A percentile compares a stretch with the other conserved stretches of the same genome.
phyloP scores from a whole-genome alignment of 1,139 yeast genomes.

The Yamadazyma taylorii region DNA sequence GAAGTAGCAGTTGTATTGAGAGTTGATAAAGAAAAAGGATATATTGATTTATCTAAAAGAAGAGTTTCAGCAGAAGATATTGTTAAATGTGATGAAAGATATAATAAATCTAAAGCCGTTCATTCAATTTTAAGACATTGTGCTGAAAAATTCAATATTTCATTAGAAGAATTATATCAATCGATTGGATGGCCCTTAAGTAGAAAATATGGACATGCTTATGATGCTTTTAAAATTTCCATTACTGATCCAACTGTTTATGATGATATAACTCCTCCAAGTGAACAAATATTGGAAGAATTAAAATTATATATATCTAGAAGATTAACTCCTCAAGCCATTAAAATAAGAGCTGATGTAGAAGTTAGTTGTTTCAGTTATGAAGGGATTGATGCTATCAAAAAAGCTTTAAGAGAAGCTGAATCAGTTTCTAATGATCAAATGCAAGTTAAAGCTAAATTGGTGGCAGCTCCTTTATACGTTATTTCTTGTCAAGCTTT shows the following conservation, averaged over 20 bases:
- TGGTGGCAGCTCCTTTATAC: constrained; percentile 97
- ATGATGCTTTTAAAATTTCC: constrained; percentile 95
- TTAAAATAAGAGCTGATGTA: constrained; percentile 95
- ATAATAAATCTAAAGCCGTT: constrained; percentile 94
- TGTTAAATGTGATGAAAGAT: constrained; percentile 95
- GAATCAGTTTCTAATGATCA: constrained; percentile 82
- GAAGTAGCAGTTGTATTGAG: constrained; percentile 99
- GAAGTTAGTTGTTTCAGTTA: constrained; percentile 96
- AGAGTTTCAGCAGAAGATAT: constrained; percentile 98
- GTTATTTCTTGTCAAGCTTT: constrained; percentile 91
- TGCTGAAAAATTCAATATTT: constrained; percentile 91
- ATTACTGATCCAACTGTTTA: constrained; percentile 90
- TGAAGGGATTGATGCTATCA: constrained; percentile 97
- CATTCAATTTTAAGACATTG: constrained; percentile 97
- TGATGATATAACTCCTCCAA: constrained; percentile 75
- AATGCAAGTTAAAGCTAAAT: constrained; percentile 84
- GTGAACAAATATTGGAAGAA: constrained; percentile 73
- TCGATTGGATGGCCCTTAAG: constrained; percentile 97
- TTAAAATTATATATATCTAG: constrained; percentile 83
- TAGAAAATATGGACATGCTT: constrained; percentile 93
- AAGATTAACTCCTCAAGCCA: constrained; percentile 96
- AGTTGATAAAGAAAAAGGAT: constrained; percentile 98
- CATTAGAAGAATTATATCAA: constrained; percentile 83
- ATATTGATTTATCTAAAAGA: constrained; percentile 96
- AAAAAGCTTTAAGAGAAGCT: constrained; percentile 82